These are phyloP conservation scores for Puccinia coronata DNA, from an alignment of 1,284 basidiomycete species.

Conservation along the genomic window DNA sequence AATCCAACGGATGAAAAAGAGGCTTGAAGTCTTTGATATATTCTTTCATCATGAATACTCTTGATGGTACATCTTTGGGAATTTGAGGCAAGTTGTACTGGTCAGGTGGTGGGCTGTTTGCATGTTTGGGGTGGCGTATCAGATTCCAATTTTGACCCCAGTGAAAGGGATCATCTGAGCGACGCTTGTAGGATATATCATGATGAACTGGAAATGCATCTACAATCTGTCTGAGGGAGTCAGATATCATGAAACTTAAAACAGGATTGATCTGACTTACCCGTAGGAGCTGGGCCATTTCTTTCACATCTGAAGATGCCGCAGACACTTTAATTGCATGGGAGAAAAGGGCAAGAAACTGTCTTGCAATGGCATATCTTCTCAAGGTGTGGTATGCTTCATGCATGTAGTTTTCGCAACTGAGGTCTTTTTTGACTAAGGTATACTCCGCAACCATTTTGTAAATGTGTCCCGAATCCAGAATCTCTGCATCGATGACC, in stretches of 20 bases:
- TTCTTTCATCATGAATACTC: neutral
- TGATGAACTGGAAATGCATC: neutral
- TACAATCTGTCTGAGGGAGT: neutral
- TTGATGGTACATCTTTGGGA: neutral
- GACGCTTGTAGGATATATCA: neutral
- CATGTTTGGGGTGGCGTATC: neutral
- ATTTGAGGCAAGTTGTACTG: neutral
- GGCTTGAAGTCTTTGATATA: neutral
- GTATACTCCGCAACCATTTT: neutral
- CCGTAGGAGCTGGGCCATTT: neutral
- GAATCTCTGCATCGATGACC: neutral
- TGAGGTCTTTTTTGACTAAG: neutral
- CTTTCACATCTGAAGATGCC: neutral
- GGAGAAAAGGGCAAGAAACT: neutral
- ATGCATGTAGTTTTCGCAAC: neutral
- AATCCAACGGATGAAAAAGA: neutral
- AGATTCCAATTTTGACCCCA: neutral
- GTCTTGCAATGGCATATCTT: neutral
- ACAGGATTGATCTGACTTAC: neutral
- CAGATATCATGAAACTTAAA: no score
- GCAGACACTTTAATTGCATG: neutral
- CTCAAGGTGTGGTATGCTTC: neutral
- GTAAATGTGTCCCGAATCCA: neutral
- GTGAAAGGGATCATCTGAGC: neutral
- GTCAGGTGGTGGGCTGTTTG: neutral